Evolutionary conservation across 2,329 filamentous ascomycete genomes (phyloP).

Genomic region (Tricladium varicosporioides): DNA sequence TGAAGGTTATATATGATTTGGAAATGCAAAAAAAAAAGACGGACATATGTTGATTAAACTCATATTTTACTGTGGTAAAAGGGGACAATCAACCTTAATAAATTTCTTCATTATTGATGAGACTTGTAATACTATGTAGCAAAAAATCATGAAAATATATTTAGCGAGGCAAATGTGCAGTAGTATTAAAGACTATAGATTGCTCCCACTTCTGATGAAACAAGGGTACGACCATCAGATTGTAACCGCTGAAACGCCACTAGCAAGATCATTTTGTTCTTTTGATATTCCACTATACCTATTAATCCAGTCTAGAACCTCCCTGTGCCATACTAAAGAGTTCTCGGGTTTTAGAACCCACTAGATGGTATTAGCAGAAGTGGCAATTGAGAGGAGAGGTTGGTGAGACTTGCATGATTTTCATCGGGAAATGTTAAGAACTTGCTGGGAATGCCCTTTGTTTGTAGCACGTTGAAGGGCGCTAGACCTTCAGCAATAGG

Average conservation of each 20-base stretch:
- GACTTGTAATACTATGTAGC: too few species aligned
- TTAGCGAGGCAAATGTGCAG: too few species aligned
- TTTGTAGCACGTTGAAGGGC: conserved; percentile 64
- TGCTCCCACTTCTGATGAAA: too few species aligned
- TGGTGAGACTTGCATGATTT: conserved; percentile 47
- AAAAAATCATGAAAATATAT: too few species aligned
- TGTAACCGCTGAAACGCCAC: conserved; percentile 9
- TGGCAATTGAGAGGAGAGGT: not conserved
- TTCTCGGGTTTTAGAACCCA: conserved; percentile 94
- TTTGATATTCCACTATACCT: conserved; percentile 52
- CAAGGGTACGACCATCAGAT: not conserved
- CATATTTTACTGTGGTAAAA: too few species aligned
- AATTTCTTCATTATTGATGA: too few species aligned
- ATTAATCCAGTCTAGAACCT: conserved; percentile 77
- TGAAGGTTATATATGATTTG: too few species aligned
- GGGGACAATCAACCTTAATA: too few species aligned
- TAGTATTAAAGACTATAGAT: too few species aligned
- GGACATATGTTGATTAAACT: too few species aligned
- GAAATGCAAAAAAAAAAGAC: too few species aligned
- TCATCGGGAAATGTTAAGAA: conserved; percentile 69
- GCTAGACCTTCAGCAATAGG: conserved; percentile 76
- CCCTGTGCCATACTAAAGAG: conserved; percentile 82
- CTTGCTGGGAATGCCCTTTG: conserved; percentile 57
- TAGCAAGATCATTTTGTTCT: conserved; percentile 22
- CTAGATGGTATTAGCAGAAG: conserved; percentile 35